Conservation (phyloP, 345 rosid species). For the Camelina neglecta region DNA sequence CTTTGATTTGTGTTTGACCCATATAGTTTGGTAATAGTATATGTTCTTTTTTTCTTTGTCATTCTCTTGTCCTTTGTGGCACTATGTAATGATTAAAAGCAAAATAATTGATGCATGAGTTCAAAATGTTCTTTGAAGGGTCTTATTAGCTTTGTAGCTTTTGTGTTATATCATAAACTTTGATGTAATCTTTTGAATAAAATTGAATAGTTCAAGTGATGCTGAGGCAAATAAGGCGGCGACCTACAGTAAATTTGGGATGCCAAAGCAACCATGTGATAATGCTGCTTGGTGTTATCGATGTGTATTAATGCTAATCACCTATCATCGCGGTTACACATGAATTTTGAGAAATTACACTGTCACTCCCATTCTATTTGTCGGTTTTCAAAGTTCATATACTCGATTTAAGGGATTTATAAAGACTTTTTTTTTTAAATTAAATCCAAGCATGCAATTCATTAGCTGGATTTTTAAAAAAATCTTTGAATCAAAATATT, state of each 20-base stretch:
- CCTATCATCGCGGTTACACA: neutral
- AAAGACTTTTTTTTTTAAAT: too few species aligned
- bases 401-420: neutral
- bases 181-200: neutral
- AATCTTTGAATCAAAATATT: too few species aligned
- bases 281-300: neutral
- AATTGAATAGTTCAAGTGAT: neutral
- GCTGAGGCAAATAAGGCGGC: neutral
- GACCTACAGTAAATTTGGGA: neutral
- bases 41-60: slow-evolving; percentile 20
- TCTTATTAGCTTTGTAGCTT: slow-evolving; percentile 6
- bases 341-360: too few species aligned
- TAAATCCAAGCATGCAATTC: too few species aligned
- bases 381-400: neutral
- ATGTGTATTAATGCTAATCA: slow-evolving; percentile 24
- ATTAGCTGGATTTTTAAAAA: too few species aligned
- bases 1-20: slow-evolving; percentile 46
- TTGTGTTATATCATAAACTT: neutral
- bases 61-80: slow-evolving; percentile 46
- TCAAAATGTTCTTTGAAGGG: slow-evolving; percentile 15
- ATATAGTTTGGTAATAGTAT: slow-evolving; percentile 26
- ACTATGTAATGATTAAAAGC: slow-evolving; percentile 43
- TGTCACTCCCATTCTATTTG: neutral
- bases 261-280: slow-evolving; percentile 11
- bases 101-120: slow-evolving; percentile 39